Evolutionary conservation across 768 basidiomycete genomes (phyloP).

Genomic region (Dioszegia aurantiaca): DNA sequence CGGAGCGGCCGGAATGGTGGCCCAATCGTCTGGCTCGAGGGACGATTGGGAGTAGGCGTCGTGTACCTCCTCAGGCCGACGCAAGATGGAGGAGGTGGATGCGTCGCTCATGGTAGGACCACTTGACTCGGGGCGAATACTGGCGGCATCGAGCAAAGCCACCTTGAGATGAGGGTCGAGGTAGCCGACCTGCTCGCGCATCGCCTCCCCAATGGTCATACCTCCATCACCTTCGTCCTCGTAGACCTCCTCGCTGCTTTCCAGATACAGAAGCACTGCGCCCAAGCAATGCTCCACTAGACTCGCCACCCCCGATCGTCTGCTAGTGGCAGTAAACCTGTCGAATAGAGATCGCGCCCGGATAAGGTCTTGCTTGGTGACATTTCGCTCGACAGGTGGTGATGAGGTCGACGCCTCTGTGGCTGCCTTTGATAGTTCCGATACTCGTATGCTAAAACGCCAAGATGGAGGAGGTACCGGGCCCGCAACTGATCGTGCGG

Average conservation of each 20-base stretch:
- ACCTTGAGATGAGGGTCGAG: slow-evolving; percentile 27
- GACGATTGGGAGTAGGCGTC: background rate
- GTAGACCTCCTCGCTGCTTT: slow-evolving; percentile 17
- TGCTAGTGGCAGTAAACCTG: background rate
- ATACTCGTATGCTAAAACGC: slow-evolving; percentile 4
- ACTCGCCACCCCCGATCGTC: background rate
- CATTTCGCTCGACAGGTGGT: background rate
- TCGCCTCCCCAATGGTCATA: slow-evolving; percentile 20
- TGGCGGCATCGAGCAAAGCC: slow-evolving; percentile 19
- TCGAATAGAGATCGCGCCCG: background rate
- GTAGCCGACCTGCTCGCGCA: slow-evolving; percentile 33
- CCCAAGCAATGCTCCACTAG: slow-evolving; percentile 31
- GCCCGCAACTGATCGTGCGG: slow-evolving; percentile 29
- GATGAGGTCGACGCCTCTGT: no score
- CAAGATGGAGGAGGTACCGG: slow-evolving; percentile 40
- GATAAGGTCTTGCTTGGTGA: slow-evolving; percentile 1
- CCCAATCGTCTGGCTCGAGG: slow-evolving; percentile 1
- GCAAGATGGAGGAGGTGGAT: slow-evolving; percentile 18
- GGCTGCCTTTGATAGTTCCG: background rate
- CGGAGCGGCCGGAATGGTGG: slow-evolving; percentile 9
- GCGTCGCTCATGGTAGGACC: slow-evolving; percentile 19
- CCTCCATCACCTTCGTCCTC: slow-evolving; percentile 6
- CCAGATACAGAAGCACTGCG: slow-evolving; percentile 27
- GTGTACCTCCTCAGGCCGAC: background rate
- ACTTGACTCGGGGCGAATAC: slow-evolving; percentile 18